A percentile compares a stretch with the other conserved stretches of the same genome.
Evolutionary conservation across 257 asterid genomes (phyloP).

Genomic region (Capsicum pubescens): DNA sequence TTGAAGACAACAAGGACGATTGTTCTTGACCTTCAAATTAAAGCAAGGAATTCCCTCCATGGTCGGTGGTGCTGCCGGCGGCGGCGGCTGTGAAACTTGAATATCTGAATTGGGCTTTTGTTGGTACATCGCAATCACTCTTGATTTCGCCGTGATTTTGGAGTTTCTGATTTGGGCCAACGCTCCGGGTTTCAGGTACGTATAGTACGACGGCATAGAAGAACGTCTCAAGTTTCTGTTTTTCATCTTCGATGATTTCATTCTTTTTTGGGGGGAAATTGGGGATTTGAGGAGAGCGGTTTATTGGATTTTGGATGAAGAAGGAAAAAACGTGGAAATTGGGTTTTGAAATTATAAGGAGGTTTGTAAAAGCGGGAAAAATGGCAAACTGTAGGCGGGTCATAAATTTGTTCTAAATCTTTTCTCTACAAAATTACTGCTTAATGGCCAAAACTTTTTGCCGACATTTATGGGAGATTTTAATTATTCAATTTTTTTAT

Average conservation of each 20-base stretch:
- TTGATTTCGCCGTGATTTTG: conserved; percentile 60
- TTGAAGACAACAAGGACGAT: conserved; percentile 53
- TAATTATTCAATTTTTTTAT: too few relatives aligned
- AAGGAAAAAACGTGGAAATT: not conserved
- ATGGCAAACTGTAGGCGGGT: not conserved
- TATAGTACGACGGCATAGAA: conserved; percentile 40
- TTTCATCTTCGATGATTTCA: conserved; percentile 26
- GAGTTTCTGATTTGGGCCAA: conserved; percentile 64
- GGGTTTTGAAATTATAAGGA: not conserved
- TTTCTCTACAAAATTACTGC: too few relatives aligned
- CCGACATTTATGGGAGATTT: not conserved
- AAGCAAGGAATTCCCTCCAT: conserved; percentile 60
- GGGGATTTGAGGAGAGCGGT: not conserved
- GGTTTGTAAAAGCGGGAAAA: conserved; percentile 23
- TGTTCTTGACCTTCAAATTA: conserved; percentile 42
- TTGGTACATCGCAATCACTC: conserved; percentile 46
- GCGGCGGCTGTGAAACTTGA: conserved; percentile 37
- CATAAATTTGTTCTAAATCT: too few relatives aligned
- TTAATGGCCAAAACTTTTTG: not conserved
- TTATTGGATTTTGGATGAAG: not conserved
- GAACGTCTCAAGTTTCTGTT: not conserved
- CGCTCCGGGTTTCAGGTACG: conserved; percentile 68
- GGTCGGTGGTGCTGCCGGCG: conserved; percentile 16
- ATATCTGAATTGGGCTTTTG: conserved; percentile 34
- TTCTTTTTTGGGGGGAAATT: not conserved